Evolutionary conservation across 495 filamentous ascomycete species (phyloP), one percentile per base, ranked within the genome.

Genomic region (Neurospora sp.): DNA sequence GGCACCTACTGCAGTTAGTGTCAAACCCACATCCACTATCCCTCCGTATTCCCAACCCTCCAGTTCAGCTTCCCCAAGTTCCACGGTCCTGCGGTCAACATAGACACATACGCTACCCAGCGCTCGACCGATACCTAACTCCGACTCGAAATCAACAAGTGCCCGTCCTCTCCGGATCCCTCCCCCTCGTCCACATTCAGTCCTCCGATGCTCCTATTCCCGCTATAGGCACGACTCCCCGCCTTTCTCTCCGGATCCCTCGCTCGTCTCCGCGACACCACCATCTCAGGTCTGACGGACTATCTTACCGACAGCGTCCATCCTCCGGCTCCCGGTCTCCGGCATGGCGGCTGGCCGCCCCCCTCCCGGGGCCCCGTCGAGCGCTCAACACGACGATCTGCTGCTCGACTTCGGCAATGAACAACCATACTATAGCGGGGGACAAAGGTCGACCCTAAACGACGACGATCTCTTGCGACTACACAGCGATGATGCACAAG

Each of bases 381-480:
- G 80, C 85, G 86, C 87, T 81, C 83, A 85, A 80, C 85, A 89
- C 78, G 92, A 65, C 27, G 53, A 94, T 80, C 87, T 94, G 71
- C 82, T 91, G 61, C 87, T 97, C 78, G 91, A 95, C 79, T 85
- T 95, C 74, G 90, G 91, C 68, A 86, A 88, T 75, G 85, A 89
- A 38, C 87, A 89, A 72, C 88, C 92, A 18, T 79, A 87, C 31
- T 95, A 97, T 80, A 90, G 88, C 79, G 84, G 85, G 68, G 93
- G 93, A 18, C 89, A 91, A 76, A 85, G 87, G 53, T 89, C 92
- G 41, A 88, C 91, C 5, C 82, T 92, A 71, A 91, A 90, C 79
- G 93, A 97, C 80, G 90, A 96, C 69, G 88, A 92, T 71, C 85
- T 96, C 20, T 83, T 93, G 76, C 87, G 86, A 76, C 87, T 87